Conservation (phyloP, 768 basidiomycete genomes). For the Termitomyces sp. region DNA sequence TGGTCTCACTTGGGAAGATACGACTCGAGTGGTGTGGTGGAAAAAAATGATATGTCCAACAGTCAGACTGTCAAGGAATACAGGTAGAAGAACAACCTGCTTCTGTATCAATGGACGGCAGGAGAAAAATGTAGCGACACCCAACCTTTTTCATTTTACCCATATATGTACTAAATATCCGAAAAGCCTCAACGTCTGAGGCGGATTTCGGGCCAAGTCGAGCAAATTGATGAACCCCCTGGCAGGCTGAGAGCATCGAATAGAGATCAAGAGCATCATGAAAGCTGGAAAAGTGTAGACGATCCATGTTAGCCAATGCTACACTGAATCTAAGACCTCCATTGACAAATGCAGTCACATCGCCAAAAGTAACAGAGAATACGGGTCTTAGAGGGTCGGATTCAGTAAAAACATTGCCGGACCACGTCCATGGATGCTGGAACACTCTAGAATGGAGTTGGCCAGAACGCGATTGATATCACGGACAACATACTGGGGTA, state of each 20-base stretch:
- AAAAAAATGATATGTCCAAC: constrained; percentile 57
- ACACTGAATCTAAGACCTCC: constrained; percentile 46
- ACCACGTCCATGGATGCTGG: constrained; percentile 62
- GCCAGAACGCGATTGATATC: background rate
- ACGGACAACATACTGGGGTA: constrained; percentile 15
- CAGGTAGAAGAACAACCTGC: constrained; percentile 47
- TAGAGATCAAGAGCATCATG: constrained; percentile 43
- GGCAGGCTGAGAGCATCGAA: constrained; percentile 43
- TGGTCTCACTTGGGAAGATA: constrained; percentile 36
- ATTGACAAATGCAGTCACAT: constrained; percentile 32
- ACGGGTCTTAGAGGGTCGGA: constrained; percentile 34
- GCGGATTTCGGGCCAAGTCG: constrained; percentile 36
- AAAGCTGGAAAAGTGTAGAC: constrained; percentile 40
- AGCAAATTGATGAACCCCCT: constrained; percentile 47
- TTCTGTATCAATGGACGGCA: background rate
- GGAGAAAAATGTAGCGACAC: background rate
- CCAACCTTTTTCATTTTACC: constrained; percentile 41
- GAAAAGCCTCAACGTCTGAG: constrained; percentile 34
- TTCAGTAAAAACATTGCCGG: constrained; percentile 45
- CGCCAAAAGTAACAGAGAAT: constrained; percentile 44
- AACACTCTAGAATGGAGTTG: constrained; percentile 33
- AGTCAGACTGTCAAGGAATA: constrained; percentile 39
- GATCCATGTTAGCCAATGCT: constrained; percentile 33
- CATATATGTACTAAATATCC: constrained; percentile 41
- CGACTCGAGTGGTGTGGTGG: constrained; percentile 27